These are phyloP conservation scores for Calonectria pseudoreteaudii DNA, from an alignment of 2,329 filamentous ascomycete species.

Conservation along the genomic window DNA sequence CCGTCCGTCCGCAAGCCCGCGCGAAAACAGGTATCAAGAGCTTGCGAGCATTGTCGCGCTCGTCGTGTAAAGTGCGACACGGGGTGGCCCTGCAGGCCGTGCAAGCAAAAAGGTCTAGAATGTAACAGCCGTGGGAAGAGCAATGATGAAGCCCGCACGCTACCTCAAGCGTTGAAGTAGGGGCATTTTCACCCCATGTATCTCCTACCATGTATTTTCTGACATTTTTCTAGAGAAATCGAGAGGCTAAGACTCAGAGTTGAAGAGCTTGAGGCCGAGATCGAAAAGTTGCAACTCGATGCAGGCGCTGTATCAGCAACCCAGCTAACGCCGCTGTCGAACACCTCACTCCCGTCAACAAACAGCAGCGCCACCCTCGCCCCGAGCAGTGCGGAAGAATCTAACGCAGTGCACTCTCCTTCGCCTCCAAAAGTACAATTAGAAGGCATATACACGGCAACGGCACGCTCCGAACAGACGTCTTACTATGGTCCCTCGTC, in stretches of 20 bases:
- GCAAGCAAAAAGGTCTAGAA: constrained; percentile 23
- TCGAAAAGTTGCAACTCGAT: not conserved
- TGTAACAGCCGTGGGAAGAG: constrained; percentile 27
- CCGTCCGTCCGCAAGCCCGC: constrained; percentile 11
- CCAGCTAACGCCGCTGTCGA: constrained; percentile 34
- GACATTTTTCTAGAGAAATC: constrained; percentile 43
- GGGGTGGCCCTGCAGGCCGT: constrained; percentile 31
- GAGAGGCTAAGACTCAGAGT: constrained; percentile 47
- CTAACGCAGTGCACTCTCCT: not conserved
- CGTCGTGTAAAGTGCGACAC: constrained; percentile 39
- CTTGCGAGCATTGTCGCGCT: constrained; percentile 37
- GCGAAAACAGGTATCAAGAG: constrained; percentile 38
- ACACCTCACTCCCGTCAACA: not conserved
- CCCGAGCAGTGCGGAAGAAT: constrained; percentile 1
- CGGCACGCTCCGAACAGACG: constrained; percentile 49
- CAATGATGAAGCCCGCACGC: constrained; percentile 27
- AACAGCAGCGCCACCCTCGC: not conserved
- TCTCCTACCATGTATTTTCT: not conserved
- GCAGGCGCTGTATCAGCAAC: not conserved
- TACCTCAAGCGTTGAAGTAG: constrained; percentile 31
- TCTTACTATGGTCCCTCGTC: constrained; percentile 60
- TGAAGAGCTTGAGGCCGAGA: constrained; percentile 45
- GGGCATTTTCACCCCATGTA: not conserved
- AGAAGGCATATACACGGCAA: constrained; percentile 50
- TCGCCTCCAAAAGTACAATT: constrained; percentile 34